Percentiles rank a stretch among this genome's conserved stretches.
These are phyloP conservation scores for Hymenoscyphus fructigenus DNA, from an alignment of 2,329 filamentous ascomycete genomes.

Conservation along the genomic window DNA sequence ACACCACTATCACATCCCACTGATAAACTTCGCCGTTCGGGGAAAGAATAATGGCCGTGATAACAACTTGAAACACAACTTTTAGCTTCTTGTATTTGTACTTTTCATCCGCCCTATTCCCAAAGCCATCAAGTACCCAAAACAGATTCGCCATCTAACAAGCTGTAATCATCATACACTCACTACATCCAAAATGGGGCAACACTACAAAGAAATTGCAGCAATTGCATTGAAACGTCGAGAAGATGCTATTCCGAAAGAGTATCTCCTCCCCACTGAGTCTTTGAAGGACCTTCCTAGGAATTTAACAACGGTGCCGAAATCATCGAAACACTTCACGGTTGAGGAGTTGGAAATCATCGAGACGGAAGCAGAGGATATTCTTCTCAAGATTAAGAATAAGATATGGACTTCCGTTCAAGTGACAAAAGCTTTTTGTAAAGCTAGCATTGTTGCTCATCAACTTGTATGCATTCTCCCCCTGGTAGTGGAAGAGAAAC, in stretches of 20 bases:
- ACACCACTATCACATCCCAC: neutral
- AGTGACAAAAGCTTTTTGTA: constrained; percentile 54
- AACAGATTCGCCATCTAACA: neutral
- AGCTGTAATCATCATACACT: neutral
- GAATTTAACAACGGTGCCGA: constrained; percentile 30
- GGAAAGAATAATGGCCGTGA: neutral
- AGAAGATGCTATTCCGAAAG: constrained; percentile 34
- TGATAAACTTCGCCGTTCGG: neutral
- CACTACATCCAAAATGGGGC: constrained; percentile 28
- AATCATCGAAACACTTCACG: constrained; percentile 33
- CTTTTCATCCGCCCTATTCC: neutral
- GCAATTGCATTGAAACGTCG: constrained; percentile 38
- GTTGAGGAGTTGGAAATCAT: constrained; percentile 52
- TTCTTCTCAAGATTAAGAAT: constrained; percentile 37
- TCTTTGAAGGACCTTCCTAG: constrained; percentile 26
- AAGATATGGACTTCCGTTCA: constrained; percentile 50
- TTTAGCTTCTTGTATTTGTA: neutral
- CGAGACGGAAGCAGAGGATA: constrained; percentile 36
- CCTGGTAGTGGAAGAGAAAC: neutral
- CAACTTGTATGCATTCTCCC: constrained; percentile 45
- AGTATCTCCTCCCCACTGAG: constrained; percentile 32
- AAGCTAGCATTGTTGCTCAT: constrained; percentile 53
- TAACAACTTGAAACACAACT: neutral
- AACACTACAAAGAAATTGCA: constrained; percentile 40
- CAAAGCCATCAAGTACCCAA: neutral